Conservation (phyloP, 805 yeast genomes). For the Myxozyma melibiosi region DNA sequence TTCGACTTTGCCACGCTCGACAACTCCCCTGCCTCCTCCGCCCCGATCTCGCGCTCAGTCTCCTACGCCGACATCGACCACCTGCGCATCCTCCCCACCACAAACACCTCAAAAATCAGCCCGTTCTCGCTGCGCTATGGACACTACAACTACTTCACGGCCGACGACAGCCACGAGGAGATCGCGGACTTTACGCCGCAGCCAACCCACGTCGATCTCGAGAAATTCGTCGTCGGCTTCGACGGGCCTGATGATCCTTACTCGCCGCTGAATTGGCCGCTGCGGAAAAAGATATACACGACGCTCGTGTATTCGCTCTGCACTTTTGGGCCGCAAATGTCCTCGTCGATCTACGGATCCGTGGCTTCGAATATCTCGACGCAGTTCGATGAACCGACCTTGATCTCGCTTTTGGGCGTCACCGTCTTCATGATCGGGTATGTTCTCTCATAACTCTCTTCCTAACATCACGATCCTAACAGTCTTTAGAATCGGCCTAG, state of each 20-base stretch:
- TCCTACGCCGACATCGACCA: slow-evolving; percentile 12
- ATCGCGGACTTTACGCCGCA: slow-evolving; percentile 19
- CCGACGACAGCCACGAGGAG: slow-evolving; percentile 8
- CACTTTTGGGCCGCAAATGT: slow-evolving; percentile 52
- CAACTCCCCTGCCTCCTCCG: slow-evolving; percentile 6
- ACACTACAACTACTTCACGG: slow-evolving; percentile 4
- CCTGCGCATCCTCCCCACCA: background rate
- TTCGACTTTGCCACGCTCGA: background rate
- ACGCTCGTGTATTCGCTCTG: slow-evolving; percentile 47
- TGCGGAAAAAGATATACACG: slow-evolving; percentile 43
- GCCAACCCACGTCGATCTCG: slow-evolving; percentile 14
- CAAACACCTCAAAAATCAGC: too few relatives aligned
- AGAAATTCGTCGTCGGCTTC: slow-evolving; percentile 51
- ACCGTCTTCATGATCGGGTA: slow-evolving; percentile 29
- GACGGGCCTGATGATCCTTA: slow-evolving; percentile 72
- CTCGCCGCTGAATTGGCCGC: slow-evolving; percentile 62
- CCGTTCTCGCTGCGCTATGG: background rate
- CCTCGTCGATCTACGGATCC: slow-evolving; percentile 49
- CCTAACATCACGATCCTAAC: background rate
- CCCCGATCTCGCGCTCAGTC: slow-evolving; percentile 7
- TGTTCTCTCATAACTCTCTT: background rate
- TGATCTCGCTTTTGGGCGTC: slow-evolving; percentile 28
- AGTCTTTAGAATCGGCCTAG: slow-evolving; percentile 43
- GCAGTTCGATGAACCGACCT: slow-evolving; percentile 2
- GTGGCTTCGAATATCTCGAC: slow-evolving; percentile 13